These are phyloP conservation scores for Rhipidocladum racemiflorum DNA, from an alignment of 176 grass and related monocot species.

Conservation along the genomic window DNA sequence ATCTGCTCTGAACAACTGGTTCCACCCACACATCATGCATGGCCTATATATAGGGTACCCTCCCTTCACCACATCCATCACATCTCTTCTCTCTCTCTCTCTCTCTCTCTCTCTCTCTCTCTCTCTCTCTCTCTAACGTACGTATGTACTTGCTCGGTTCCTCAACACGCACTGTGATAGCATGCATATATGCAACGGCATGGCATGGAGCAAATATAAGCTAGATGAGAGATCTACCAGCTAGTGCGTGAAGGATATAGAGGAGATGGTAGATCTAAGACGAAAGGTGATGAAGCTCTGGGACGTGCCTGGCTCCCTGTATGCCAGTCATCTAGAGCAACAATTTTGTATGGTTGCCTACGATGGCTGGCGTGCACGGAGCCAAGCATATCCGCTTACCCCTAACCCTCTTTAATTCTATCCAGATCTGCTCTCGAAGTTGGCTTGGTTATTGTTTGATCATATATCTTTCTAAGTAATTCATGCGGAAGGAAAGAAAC, in stretches of 20 bases:
- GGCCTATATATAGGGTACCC: constrained; percentile 1
- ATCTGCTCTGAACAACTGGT: background rate
- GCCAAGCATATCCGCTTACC: constrained; percentile 48
- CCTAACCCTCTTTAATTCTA: background rate
- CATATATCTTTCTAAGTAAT: background rate
- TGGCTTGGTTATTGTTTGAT: background rate
- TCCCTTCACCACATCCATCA: constrained; percentile 3
- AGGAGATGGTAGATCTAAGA: background rate
- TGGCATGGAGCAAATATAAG: background rate
- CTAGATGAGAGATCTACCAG: too few relatives aligned
- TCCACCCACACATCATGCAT: background rate
- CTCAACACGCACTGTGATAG: background rate
- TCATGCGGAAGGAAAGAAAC: too few relatives aligned
- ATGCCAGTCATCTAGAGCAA: constrained; percentile 65
- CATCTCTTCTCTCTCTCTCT: background rate
- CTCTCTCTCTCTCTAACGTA: background rate
- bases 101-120: too few relatives aligned
- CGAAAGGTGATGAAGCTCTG: constrained; percentile 23
- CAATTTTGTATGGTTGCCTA: constrained; percentile 38
- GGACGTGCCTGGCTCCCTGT: constrained; percentile 72
- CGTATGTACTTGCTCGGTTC: background rate
- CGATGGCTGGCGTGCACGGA: constrained; percentile 59
- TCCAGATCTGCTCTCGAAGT: background rate
- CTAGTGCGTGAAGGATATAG: background rate
- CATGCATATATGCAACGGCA: background rate